A percentile compares a stretch with the other conserved stretches of the same genome.
Conservation (phyloP, 306 rosid species). For the Casuarina glauca region DNA sequence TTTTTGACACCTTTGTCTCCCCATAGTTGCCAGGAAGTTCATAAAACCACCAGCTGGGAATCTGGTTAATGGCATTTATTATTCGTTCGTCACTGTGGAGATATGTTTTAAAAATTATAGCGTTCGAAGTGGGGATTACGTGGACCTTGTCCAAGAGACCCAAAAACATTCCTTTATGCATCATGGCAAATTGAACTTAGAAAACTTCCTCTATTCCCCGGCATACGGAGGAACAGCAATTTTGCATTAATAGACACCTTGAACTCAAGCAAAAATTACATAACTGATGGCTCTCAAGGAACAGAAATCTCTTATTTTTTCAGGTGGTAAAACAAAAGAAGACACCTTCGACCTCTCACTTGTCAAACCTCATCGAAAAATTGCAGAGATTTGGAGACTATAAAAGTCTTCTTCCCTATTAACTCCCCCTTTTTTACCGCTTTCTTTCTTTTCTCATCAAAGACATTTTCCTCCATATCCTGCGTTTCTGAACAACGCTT, state of each 20-base stretch:
- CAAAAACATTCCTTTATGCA: constrained; percentile 14
- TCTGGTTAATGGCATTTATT: neutral
- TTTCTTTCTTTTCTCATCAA: constrained; percentile 34
- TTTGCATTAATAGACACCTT: constrained; percentile 11
- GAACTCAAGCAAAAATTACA: constrained; percentile 23
- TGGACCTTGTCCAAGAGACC: constrained; percentile 24
- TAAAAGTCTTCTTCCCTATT: constrained; percentile 18
- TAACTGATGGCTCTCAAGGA: constrained; percentile 18
- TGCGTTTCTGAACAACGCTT: constrained; percentile 76
- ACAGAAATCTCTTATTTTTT: constrained; percentile 35
- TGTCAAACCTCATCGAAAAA: constrained; percentile 29
- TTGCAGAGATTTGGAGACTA: constrained; percentile 18
- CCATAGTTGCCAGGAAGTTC: neutral
- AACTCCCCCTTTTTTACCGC: neutral
- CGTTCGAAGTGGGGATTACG: neutral
- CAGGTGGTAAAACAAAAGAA: neutral
- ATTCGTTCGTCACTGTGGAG: neutral
- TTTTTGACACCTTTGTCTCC: neutral
- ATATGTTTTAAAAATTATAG: neutral
- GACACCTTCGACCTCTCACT: constrained; percentile 6
- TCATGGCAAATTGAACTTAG: neutral
- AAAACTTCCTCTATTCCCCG: neutral
- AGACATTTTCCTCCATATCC: constrained; percentile 95
- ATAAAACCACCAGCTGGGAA: neutral
- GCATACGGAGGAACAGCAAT: constrained; percentile 9